phyloP scores from a whole-genome alignment of 2,329 filamentous ascomycete species.

The Venturia carpophila region DNA sequence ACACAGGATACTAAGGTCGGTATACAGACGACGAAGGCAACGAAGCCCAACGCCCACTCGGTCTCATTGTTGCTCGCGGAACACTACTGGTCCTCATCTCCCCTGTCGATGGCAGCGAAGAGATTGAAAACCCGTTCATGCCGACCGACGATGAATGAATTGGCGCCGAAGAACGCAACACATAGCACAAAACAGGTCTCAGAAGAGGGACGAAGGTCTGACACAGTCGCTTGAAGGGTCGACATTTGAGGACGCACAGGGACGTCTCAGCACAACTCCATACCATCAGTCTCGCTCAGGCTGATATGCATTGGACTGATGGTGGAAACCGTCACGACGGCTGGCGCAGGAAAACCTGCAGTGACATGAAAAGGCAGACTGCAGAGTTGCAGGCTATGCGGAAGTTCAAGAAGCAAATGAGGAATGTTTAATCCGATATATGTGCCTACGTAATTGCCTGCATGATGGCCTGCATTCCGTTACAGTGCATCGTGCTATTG shows the following conservation, averaged over 20 bases:
- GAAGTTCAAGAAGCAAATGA: neutral
- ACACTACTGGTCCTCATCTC: constrained; percentile 89
- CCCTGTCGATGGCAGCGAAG: constrained; percentile 87
- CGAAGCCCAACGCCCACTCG: constrained; percentile 69
- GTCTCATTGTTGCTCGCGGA: constrained; percentile 79
- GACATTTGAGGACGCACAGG: neutral
- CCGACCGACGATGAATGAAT: constrained; percentile 46
- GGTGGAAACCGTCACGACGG: neutral
- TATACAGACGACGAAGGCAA: constrained; percentile 82
- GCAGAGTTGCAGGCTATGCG: neutral
- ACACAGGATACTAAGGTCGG: neutral
- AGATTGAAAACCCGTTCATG: constrained; percentile 89
- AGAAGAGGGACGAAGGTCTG: neutral
- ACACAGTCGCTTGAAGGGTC: neutral
- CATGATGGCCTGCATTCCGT: neutral
- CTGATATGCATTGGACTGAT: neutral
- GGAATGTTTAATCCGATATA: neutral
- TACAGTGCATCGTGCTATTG: neutral
- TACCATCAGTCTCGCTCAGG: neutral
- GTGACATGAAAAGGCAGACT: neutral
- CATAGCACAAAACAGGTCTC: neutral
- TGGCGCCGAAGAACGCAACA: neutral
- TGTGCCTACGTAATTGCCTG: neutral
- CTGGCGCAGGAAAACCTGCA: neutral
- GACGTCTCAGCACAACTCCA: neutral